Percentiles rank a stretch among this genome's conserved stretches.
phyloP scores from a whole-genome alignment of 148 eudicot genomes.

The Talinum fruticosum region DNA sequence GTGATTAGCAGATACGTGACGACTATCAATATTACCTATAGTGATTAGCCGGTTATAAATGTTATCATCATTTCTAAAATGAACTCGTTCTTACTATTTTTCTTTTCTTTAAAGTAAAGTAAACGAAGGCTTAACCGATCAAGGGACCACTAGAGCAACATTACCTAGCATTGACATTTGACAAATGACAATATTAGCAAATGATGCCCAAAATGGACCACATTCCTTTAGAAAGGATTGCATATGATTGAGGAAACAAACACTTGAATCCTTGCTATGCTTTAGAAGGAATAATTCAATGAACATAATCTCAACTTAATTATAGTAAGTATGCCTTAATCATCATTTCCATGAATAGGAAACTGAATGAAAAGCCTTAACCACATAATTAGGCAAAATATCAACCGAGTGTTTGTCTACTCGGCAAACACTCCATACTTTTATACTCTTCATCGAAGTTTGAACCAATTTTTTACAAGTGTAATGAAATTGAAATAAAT shows the following conservation, averaged over 20 bases:
- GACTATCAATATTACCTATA: too few relatives aligned
- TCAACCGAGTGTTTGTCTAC: too few relatives aligned
- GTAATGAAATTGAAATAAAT: too few relatives aligned
- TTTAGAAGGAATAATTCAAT: slow-evolving; percentile 2
- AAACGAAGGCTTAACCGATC: background rate
- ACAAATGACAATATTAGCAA: background rate
- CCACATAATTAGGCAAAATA: too few relatives aligned
- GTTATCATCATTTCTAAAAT: too few relatives aligned
- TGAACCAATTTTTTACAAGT: too few relatives aligned
- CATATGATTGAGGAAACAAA: background rate
- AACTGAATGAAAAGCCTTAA: background rate
- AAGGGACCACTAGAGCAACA: background rate
- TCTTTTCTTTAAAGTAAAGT: too few relatives aligned
- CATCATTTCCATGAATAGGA: background rate
- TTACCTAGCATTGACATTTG: background rate
- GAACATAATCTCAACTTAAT: background rate
- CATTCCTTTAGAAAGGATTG: background rate
- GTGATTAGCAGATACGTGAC: too few relatives aligned
- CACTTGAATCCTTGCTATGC: background rate
- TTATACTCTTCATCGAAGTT: too few relatives aligned
- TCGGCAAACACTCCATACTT: too few relatives aligned
- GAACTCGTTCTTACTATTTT: too few relatives aligned
- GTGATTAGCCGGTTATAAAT: too few relatives aligned
- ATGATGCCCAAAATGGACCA: background rate
- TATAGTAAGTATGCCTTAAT: background rate